A percentile compares a stretch with the other conserved stretches of the same genome.
Conservation (phyloP, 2,329 filamentous ascomycete species). For the Colletotrichum australisinense region DNA sequence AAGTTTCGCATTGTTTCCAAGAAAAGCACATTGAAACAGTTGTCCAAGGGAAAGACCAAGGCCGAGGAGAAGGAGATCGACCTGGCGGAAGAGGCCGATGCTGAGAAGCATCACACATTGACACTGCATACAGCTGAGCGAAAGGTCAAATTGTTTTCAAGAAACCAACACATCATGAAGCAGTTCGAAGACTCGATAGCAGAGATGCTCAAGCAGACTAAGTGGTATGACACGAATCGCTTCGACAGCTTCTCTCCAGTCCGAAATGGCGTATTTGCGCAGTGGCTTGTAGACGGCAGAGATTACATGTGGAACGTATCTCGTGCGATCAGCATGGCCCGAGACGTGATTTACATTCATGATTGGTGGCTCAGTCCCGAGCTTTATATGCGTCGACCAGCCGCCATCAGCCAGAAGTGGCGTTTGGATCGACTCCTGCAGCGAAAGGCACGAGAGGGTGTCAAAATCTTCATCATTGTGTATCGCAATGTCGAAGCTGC, state of each 20-base stretch:
- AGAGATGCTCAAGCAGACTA: conserved; percentile 84
- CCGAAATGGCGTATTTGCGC: conserved; percentile 85
- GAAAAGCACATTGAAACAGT: conserved; percentile 65
- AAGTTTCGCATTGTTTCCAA: conserved; percentile 87
- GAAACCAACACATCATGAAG: conserved; percentile 87
- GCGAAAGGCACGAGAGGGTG: conserved; percentile 91
- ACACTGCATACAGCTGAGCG: conserved; percentile 92
- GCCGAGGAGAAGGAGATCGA: conserved; percentile 65
- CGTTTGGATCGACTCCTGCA: conserved; percentile 93
- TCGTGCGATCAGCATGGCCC: conserved; percentile 94
- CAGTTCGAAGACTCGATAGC: conserved; percentile 95
- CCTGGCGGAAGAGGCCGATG: conserved; percentile 49
- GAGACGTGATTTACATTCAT: conserved; percentile 98
- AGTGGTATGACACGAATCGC: conserved; percentile 85
- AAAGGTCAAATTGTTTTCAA: conserved; percentile 89
- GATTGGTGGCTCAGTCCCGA: conserved; percentile 99
- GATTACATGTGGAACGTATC: conserved; percentile 99
- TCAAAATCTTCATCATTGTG: conserved; percentile 97
- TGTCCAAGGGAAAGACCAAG: conserved; percentile 57
- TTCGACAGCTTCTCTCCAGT: conserved; percentile 96
- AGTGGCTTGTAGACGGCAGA: conserved; percentile 95
- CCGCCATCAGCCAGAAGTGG: conserved; percentile 98
- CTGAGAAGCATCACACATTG: conserved; percentile 81
- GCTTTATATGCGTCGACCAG: conserved; percentile 91
- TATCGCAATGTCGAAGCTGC: conserved; percentile 98